These are phyloP conservation scores for Colletotrichum filicis DNA, from an alignment of 2,329 filamentous ascomycete species.

Conservation along the genomic window DNA sequence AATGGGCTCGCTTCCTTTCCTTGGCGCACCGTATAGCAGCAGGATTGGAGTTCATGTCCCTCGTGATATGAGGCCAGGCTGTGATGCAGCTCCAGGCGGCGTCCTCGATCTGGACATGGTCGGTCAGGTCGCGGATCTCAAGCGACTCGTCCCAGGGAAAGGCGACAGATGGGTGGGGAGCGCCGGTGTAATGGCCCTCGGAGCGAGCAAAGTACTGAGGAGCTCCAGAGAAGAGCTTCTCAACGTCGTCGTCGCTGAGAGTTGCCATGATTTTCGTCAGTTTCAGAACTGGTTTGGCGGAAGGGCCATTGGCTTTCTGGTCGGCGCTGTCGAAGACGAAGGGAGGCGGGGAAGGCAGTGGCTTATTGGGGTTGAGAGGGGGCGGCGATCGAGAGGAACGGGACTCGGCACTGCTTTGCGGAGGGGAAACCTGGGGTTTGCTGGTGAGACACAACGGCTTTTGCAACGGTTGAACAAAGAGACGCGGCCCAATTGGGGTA, in stretches of 20 bases:
- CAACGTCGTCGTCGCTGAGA: slow-evolving; percentile 68
- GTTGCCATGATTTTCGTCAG: slow-evolving; percentile 69
- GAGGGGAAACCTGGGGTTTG: slow-evolving; percentile 35
- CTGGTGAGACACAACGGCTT: slow-evolving; percentile 35
- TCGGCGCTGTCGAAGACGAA: slow-evolving; percentile 51
- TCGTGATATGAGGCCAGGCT: slow-evolving; percentile 71
- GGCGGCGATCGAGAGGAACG: slow-evolving; percentile 39
- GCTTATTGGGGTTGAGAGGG: slow-evolving; percentile 64
- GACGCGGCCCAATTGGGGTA: slow-evolving; percentile 15
- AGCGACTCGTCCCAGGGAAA: slow-evolving; percentile 75
- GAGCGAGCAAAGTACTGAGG: slow-evolving; percentile 76
- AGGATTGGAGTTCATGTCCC: slow-evolving; percentile 58
- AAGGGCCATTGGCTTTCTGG: slow-evolving; percentile 51
- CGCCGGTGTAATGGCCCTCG: slow-evolving; percentile 68
- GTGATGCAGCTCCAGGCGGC: slow-evolving; percentile 72
- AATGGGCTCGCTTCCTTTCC: slow-evolving; percentile 63
- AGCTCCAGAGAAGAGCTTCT: slow-evolving; percentile 80
- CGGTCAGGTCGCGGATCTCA: slow-evolving; percentile 70
- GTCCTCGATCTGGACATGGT: slow-evolving; percentile 72
- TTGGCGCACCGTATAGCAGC: slow-evolving; percentile 54
- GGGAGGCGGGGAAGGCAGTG: slow-evolving; percentile 64
- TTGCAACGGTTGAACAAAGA: slow-evolving; percentile 30
- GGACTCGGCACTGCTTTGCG: slow-evolving; percentile 36
- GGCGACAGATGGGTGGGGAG: slow-evolving; percentile 71
- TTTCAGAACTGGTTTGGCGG: slow-evolving; percentile 58